These are phyloP conservation scores for Aquilaria malaccensis DNA, from an alignment of 345 rosid genomes.

Conservation along the genomic window DNA sequence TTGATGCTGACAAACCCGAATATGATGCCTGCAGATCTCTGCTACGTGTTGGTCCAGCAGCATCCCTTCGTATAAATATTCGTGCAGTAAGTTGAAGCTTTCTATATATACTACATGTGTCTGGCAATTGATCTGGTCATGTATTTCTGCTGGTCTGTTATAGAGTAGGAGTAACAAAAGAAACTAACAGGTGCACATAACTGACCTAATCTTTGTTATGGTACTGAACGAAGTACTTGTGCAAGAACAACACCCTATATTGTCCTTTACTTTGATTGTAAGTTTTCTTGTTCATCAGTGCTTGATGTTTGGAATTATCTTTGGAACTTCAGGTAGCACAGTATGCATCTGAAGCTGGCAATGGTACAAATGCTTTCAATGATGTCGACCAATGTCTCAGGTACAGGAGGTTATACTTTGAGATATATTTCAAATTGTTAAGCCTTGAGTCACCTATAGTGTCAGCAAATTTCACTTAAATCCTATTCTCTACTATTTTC, in stretches of 20 bases:
- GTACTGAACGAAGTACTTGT: no score
- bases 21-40: constrained; percentile 46
- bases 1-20: constrained; percentile 56
- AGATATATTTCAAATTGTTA: neutral
- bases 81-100: constrained; percentile 51
- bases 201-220: no score
- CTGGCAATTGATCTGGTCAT: neutral
- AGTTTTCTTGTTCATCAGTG: constrained; percentile 28
- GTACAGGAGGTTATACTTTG: constrained; percentile 22
- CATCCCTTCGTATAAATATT: constrained; percentile 65
- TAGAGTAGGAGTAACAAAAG: no score
- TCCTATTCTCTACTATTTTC: neutral
- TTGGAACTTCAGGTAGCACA: constrained; percentile 69
- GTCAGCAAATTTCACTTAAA: neutral
- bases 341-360: constrained; percentile 77
- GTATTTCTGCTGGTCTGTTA: neutral
- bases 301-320: constrained; percentile 34
- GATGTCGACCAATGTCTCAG: constrained; percentile 76
- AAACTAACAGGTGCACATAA: no score
- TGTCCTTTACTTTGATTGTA: constrained; percentile 22
- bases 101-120: neutral
- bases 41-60: constrained; percentile 77
- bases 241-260: constrained; percentile 1
- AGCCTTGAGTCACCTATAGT: neutral
- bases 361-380: constrained; percentile 45